These are phyloP conservation scores for Cladosporium sp. DNA, from an alignment of 2,329 filamentous ascomycete genomes.

Conservation along the genomic window DNA sequence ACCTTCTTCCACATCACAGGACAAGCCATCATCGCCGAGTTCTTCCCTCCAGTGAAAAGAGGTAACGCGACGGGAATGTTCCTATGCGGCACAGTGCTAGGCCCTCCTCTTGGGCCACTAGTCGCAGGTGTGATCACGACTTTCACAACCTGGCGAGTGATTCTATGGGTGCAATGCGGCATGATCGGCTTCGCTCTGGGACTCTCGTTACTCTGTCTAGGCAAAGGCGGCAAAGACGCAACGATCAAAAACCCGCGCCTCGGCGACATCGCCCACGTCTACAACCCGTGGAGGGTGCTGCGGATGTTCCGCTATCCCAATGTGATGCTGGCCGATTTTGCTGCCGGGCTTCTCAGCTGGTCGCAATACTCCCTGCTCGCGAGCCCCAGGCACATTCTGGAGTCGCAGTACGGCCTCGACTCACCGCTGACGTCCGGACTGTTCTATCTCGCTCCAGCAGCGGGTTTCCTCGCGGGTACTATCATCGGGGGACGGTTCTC, in stretches of 20 bases:
- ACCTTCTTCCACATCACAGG: conserved; percentile 73
- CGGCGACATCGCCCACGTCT: conserved; percentile 60
- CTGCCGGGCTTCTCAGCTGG: conserved; percentile 60
- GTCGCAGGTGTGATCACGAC: conserved; percentile 74
- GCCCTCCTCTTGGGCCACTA: conserved; percentile 68
- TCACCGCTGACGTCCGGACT: conserved; percentile 66
- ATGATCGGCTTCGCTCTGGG: conserved; percentile 61
- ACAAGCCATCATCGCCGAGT: conserved; percentile 63
- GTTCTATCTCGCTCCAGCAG: conserved; percentile 71
- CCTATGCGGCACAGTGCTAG: conserved; percentile 64
- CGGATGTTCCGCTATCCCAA: conserved; percentile 67
- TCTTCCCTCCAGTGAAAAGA: conserved; percentile 57
- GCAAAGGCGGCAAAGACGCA: conserved; percentile 56
- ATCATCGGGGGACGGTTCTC: conserved; percentile 69
- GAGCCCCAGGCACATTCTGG: conserved; percentile 67
- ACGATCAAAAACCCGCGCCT: conserved; percentile 41
- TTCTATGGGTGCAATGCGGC: conserved; percentile 73
- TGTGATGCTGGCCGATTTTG: conserved; percentile 60
- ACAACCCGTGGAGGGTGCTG: conserved; percentile 65
- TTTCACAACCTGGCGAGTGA: conserved; percentile 69
- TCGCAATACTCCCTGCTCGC: conserved; percentile 72
- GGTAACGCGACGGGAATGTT: conserved; percentile 74
- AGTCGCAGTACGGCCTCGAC: conserved; percentile 68
- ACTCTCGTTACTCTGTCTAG: conserved; percentile 63
- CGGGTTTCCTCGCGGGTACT: conserved; percentile 66